A percentile compares a stretch with the other conserved stretches of the same genome.
phyloP scores from a whole-genome alignment of 805 yeast genomes.

The Ogataea nonfermentans region DNA sequence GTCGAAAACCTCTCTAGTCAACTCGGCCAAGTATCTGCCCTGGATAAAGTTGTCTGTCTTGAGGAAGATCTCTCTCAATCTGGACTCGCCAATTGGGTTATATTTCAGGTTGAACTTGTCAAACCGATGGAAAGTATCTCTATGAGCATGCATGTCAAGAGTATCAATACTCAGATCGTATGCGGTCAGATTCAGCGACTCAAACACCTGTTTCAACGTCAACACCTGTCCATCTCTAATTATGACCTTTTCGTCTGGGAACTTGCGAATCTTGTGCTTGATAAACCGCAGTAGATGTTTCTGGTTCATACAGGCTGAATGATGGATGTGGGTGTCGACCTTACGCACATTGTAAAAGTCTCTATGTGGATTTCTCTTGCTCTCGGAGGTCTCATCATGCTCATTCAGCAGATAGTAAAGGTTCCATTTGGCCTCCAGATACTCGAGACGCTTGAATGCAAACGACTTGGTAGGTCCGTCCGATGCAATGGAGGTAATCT shows the following conservation, averaged over 20 bases:
- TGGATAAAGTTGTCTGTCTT: constrained; percentile 92
- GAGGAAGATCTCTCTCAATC: constrained; percentile 91
- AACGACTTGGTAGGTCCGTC: constrained; percentile 97
- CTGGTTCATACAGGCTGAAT: constrained; percentile 98
- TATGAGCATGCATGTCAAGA: constrained; percentile 98
- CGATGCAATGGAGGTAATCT: constrained; percentile 68
- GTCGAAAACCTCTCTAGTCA: constrained; percentile 89
- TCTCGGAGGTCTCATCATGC: constrained; percentile 85
- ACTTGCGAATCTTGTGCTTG: constrained; percentile 86
- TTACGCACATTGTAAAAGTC: constrained; percentile 96
- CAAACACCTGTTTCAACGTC: constrained; percentile 85
- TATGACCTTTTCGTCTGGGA: constrained; percentile 86
- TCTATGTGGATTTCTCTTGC: constrained; percentile 92
- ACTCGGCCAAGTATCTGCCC: constrained; percentile 88
- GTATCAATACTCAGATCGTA: constrained; percentile 96
- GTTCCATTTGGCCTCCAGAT: constrained; percentile 96
- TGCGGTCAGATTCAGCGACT: constrained; percentile 86
- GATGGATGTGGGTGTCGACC: constrained; percentile 98
- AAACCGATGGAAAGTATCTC: constrained; percentile 95
- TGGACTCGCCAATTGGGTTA: constrained; percentile 97
- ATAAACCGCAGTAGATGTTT: constrained; percentile 92
- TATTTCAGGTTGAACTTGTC: constrained; percentile 96
- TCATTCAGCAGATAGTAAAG: constrained; percentile 84
- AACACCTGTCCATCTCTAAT: constrained; percentile 88
- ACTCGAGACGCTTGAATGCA: constrained; percentile 91